A percentile compares a stretch with the other conserved stretches of the same genome.
Conservation (phyloP, 139 green algal genomes). For the Limnomonas spitsbergensis region DNA sequence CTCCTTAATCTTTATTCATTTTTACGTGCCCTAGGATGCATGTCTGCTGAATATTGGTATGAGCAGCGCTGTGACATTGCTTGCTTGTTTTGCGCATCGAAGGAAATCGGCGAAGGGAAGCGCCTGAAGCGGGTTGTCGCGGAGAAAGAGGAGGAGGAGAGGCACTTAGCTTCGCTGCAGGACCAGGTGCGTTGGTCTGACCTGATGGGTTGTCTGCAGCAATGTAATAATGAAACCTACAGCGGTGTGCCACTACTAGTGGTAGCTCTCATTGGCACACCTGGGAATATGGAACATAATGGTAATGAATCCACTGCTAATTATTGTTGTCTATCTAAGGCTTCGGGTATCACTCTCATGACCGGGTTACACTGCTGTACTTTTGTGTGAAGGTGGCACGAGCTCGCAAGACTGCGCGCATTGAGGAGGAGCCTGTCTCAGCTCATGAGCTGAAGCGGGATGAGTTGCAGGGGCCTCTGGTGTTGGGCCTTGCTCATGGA, state of each 20-base stretch:
- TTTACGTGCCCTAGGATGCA: too few relatives aligned
- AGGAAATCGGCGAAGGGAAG: conserved; percentile 24
- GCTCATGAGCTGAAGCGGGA: conserved; percentile 48
- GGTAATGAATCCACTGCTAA: too few relatives aligned
- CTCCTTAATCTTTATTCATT: too few relatives aligned
- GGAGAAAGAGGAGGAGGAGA: conserved; percentile 46
- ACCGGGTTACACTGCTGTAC: too few relatives aligned
- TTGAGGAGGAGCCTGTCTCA: conserved; percentile 9
- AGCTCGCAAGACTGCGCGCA: conserved; percentile 38
- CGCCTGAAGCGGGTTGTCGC: conserved; percentile 31
- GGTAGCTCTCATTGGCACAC: too few relatives aligned
- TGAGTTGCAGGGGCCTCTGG: conserved; percentile 29
- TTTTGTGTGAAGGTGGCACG: conserved; percentile 49
- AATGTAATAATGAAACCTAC: too few relatives aligned
- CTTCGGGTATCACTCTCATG: too few relatives aligned
- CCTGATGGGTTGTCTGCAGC: conserved; percentile 21
- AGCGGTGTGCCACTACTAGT: too few relatives aligned
- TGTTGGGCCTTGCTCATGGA: conserved; percentile 2
- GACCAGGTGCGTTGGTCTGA: conserved; percentile 28
- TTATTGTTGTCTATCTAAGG: too few relatives aligned
- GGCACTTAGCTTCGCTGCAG: conserved; percentile 31
- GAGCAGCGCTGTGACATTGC: too few relatives aligned
- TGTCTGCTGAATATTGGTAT: not conserved
- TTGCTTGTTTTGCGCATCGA: not conserved
- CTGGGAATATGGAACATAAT: too few relatives aligned